Evolutionary conservation across 2,329 filamentous ascomycete species (phyloP).

Genomic region (Fusarium stilboides): DNA sequence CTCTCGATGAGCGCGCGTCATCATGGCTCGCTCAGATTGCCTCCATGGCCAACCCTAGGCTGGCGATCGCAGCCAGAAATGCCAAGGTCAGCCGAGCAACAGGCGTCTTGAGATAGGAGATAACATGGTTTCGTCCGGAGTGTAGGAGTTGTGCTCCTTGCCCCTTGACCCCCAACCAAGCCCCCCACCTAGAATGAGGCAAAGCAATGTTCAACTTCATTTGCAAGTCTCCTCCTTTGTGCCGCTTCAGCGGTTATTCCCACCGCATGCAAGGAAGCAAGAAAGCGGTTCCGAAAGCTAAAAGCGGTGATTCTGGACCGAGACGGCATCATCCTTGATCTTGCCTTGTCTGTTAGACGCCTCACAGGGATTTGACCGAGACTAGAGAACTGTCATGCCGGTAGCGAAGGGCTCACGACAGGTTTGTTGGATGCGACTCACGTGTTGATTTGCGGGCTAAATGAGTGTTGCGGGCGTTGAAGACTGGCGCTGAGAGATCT

Average conservation of each 20-base stretch:
- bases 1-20: slow-evolving; percentile 12
- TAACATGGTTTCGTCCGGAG: slow-evolving; percentile 29
- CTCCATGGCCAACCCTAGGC: slow-evolving; percentile 13
- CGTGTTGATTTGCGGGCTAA: slow-evolving; percentile 41
- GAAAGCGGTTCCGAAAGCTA: slow-evolving; percentile 15
- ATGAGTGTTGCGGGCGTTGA: slow-evolving; percentile 44
- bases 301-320: slow-evolving; percentile 18
- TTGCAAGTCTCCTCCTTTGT: slow-evolving; percentile 1
- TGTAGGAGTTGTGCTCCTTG: slow-evolving; percentile 7
- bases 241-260: slow-evolving; percentile 13
- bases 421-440: slow-evolving; percentile 31
- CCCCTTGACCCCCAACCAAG: not conserved
- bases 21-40: not conserved
- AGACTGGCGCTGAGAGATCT: slow-evolving; percentile 44
- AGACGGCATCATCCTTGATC: slow-evolving; percentile 17
- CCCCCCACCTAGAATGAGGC: slow-evolving; percentile 30
- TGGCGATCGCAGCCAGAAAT: slow-evolving; percentile 18
- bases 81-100: slow-evolving; percentile 31
- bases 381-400: slow-evolving; percentile 29
- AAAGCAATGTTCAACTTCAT: slow-evolving; percentile 32
- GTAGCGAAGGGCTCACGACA: slow-evolving; percentile 27
- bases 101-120: slow-evolving; percentile 29
- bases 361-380: slow-evolving; percentile 29
- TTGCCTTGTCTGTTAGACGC: slow-evolving; percentile 7
- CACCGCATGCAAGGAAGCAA: slow-evolving; percentile 19